Conservation (phyloP, 768 basidiomycete species). For the Xerocomellus intermedius region DNA sequence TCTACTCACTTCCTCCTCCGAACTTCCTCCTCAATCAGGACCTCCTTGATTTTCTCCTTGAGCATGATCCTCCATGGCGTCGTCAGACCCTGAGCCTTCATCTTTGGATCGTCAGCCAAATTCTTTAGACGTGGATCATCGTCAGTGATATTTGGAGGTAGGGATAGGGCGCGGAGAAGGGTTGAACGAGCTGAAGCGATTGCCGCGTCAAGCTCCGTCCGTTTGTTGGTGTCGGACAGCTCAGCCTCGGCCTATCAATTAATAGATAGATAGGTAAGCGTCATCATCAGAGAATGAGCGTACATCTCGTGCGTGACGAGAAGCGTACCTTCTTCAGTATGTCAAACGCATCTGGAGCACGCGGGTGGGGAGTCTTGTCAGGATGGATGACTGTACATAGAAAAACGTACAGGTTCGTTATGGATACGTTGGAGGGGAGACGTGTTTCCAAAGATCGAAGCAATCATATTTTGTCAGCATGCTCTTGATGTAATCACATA, state of each 20-base stretch:
- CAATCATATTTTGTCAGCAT: constrained; percentile 21
- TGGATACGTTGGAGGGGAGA: background rate
- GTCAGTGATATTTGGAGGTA: constrained; percentile 59
- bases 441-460: background rate
- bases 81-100: constrained; percentile 28
- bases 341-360: constrained; percentile 92
- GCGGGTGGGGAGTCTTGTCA: constrained; percentile 89
- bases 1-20: constrained; percentile 70
- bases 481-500: constrained; percentile 6
- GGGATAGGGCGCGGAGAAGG: constrained; percentile 59
- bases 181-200: constrained; percentile 71
- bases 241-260: constrained; percentile 74
- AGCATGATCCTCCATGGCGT: constrained; percentile 71
- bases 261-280: background rate
- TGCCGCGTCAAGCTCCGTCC: constrained; percentile 78
- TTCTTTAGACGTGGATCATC: constrained; percentile 55
- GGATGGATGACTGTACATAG: constrained; percentile 86
- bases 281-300: background rate
- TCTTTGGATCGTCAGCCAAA: constrained; percentile 39
- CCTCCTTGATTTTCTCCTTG: constrained; percentile 71
- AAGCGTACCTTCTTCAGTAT: constrained; percentile 79
- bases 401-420: constrained; percentile 40
- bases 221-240: constrained; percentile 72
- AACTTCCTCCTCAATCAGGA: constrained; percentile 89
- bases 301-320: background rate